Base-by-base conservation (phyloP, 345 rosid species). In the Citrus maxima region DNA sequence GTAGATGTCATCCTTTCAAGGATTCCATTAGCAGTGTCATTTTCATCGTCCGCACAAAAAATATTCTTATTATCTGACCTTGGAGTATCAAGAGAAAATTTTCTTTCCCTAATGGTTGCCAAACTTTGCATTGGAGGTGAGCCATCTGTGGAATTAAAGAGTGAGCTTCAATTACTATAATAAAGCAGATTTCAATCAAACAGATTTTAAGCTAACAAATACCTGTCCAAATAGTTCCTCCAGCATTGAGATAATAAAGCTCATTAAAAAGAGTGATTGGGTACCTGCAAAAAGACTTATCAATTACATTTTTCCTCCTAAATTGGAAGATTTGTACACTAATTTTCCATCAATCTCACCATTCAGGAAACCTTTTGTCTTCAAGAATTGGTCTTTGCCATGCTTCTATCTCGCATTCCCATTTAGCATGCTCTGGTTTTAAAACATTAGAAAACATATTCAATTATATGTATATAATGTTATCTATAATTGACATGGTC, bases 221-320 rank as follows among this genome's bases (percentile, higher is more conserved):
- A 92, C 99, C 99, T 80, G 97, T 95, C 99, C 98, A 95, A 24
- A 95, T 80, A 40, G 99, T 91, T 18, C 99, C 93, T 63, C 99
- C 99, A 13, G 99, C 83, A 85, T 92, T 94, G 34, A 95, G 94
- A 84, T 89, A 95, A 86, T 94, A 95, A 56, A 95, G 94, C 85
- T 95, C 99, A 74, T 95, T 95, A 86, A 94, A 95, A 58, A 95
- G 95, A 55, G 97, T 95, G 59, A 83, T 49, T 40, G 93, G 90
- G 72, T 95, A 95, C 99, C 98, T 95, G 90, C 76, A 85, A 82
- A 77, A 73, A 35, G 64, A 27, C 37, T 60, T 72, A 70, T n/a
- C 56, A 34, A 60, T 37, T 66, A 35, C n/a, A 18, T 67, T 68
- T 28, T 75, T 76, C 80, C 22, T 40, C 40, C 72, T 68, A 70